Base-by-base conservation (phyloP, 2,329 filamentous ascomycete species). In the Sordariomycetes sp. region DNA sequence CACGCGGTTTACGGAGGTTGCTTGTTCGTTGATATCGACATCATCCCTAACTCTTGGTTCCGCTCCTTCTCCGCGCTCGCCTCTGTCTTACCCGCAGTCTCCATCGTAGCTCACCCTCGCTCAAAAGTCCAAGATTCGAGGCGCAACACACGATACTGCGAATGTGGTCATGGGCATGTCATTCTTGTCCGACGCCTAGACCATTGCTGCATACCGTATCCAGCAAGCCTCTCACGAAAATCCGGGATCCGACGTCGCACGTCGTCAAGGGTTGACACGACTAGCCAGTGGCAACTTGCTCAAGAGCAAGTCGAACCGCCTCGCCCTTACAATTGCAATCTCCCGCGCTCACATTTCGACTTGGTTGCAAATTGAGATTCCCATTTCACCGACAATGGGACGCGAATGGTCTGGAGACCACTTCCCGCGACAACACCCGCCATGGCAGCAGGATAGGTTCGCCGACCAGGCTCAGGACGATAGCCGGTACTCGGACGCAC, bases 381-480 rank as follows among this genome's bases (percentile, higher is more conserved):
- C 22, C 55, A 20, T 34, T 18, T 48, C 48, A 20, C 55, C 55
- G 10, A 57, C 55, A 32, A 57, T 57, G 55, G 55, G 48, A 35
- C 55, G 55, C 50, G 55, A 57, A 35, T 57, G 55, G 55, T 53
- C 48, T 22, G 48, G 55, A 40, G 55, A 57, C 4, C 55, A 57
- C 11, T 57, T 52, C 25, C n/a, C 37, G 11, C 50, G 48, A 18
- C 55, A 57, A 32, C 46, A 50, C 4, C 34, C 35, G 18, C 35
- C 55, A 32, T 57, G 55, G 55, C 55, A 57, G 48, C 55, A 51
- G 2, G 55, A 57, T 14, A 51, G 46, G 20, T 57, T 53, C 32
- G 24, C 18, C 16, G 55, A 57, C 11, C 55, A 57, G 20, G 25
- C 28, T 7, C 55, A 57, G 6, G 55, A 57, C 22, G 55, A 53